Base-by-base conservation (phyloP, 306 rosid genomes). In the Luffa acutangula region DNA sequence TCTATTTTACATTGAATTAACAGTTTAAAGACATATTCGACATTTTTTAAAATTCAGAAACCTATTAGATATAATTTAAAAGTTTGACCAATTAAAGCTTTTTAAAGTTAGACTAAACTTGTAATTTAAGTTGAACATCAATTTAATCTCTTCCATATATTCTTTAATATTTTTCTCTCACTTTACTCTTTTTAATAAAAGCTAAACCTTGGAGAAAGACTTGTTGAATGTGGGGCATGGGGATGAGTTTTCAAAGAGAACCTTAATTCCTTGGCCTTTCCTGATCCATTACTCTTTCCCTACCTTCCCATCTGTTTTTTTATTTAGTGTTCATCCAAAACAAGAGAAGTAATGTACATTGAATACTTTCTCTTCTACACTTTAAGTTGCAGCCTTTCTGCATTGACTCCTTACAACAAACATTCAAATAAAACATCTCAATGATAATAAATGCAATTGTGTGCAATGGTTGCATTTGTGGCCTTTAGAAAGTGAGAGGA, bases 231-330 rank as follows among this genome's bases (percentile, higher is more conserved):
- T 67, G 51, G 75, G 75, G 52, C 25, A 41, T 41, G 34, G 51
- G 52, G 31, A 37, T 65, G 48, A 65, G 72, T 36, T 36, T 65
- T 17, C 1, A 65, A 6, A 36, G 17, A 37, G 75, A 42, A 6
- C 9, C 7, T n/a, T n/a, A 69, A 69, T 43, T 69, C 36, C 53
- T n/a, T 18, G 10, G 41, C n/a, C 39, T 71, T 21, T 43, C 1
- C 15, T 42, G 54, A 10, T 49, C 45, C 52, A 21, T 45, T 45
- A 49, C 11, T 71, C 17, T 21, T 46, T 71, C 76, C 57, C 46
- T 43, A 21, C 76, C 57, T 45, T 72, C 77, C 77, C 34, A 72
- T 48, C 58, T 72, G 77, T 72, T 72, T 5, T 71, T 31, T 48
- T 25, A 72, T 72, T 72, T 31, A 48, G 21, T 72, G 54, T 6